Evolutionary conservation across 495 filamentous ascomycete genomes (phyloP).

Genomic region (Penicillium simplicissimum): DNA sequence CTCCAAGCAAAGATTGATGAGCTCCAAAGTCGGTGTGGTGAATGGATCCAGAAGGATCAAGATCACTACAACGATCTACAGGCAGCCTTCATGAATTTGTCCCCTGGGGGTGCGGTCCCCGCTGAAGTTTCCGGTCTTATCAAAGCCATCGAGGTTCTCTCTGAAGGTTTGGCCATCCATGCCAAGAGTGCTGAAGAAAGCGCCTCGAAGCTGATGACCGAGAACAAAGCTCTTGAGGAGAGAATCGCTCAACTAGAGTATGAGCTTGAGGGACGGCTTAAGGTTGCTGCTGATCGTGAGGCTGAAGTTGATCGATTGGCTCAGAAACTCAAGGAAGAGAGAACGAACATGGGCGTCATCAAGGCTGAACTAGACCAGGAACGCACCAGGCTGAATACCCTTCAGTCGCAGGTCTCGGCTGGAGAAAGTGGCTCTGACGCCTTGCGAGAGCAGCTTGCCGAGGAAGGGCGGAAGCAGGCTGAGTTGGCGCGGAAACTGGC

Average conservation of each 20-base stretch:
- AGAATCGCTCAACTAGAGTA: slow-evolving; percentile 44
- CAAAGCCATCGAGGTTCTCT: slow-evolving; percentile 62
- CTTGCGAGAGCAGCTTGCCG: slow-evolving; percentile 66
- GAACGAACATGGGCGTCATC: slow-evolving; percentile 56
- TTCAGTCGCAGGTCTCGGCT: slow-evolving; percentile 69
- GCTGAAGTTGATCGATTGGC: slow-evolving; percentile 38
- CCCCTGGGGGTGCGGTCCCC: slow-evolving; percentile 55
- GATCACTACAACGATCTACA: slow-evolving; percentile 58
- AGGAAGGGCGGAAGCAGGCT: slow-evolving; percentile 65
- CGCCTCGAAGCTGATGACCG: slow-evolving; percentile 36
- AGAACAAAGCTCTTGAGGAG: slow-evolving; percentile 52
- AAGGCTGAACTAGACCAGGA: slow-evolving; percentile 66
- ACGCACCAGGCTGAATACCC: slow-evolving; percentile 60
- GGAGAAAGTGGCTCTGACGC: slow-evolving; percentile 80
- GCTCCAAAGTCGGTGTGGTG: slow-evolving; percentile 46
- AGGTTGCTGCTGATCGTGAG: slow-evolving; percentile 47
- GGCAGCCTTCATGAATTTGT: slow-evolving; percentile 62
- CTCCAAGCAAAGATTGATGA: slow-evolving; percentile 46
- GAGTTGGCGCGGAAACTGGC: slow-evolving; percentile 64
- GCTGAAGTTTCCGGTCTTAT: slow-evolving; percentile 59
- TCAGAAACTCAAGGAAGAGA: slow-evolving; percentile 53
- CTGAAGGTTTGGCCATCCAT: slow-evolving; percentile 55
- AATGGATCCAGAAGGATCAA: slow-evolving; percentile 51
- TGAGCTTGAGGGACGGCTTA: slow-evolving; percentile 42
- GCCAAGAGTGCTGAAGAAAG: slow-evolving; percentile 43